Evolutionary conservation across 805 yeast species (phyloP).

Genomic region (Clavispora santaluciae): DNA sequence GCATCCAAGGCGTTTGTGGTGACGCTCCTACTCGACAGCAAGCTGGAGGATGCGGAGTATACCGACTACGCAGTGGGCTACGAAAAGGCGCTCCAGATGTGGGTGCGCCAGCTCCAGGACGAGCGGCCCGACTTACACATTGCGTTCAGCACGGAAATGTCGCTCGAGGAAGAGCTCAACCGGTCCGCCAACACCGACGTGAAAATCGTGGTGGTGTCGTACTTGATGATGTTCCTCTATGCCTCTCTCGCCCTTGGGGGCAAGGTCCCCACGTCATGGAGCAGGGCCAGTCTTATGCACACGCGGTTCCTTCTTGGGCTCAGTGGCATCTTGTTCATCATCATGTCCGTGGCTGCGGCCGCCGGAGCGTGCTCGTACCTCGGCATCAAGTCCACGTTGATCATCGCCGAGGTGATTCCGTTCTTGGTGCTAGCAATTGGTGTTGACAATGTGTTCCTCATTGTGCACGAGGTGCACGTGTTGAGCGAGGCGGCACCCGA

Average conservation of each 20-base stretch:
- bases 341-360: conserved; percentile 74
- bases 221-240: conserved; percentile 80
- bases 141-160: conserved; percentile 76
- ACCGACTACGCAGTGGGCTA: conserved; percentile 46
- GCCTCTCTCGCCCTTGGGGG: conserved; percentile 80
- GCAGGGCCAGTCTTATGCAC: conserved; percentile 28
- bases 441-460: conserved; percentile 87
- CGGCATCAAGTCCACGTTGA: conserved; percentile 83
- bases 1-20: conserved; percentile 69
- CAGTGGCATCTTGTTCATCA: conserved; percentile 77
- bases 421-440: conserved; percentile 91
- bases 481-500: conserved; percentile 43
- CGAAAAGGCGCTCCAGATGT: conserved; percentile 65
- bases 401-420: conserved; percentile 95
- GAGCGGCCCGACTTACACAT: conserved; percentile 60
- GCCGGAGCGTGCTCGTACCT: conserved; percentile 73
- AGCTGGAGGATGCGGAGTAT: conserved; percentile 36
- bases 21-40: conserved; percentile 63
- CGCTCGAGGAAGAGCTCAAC: conserved; percentile 79
- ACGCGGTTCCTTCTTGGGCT: conserved; percentile 76
- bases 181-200: conserved; percentile 78
- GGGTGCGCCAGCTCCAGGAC: conserved; percentile 37
- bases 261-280: conserved; percentile 36
- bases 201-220: conserved; percentile 65
- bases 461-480: conserved; percentile 70